Conservation (phyloP, 495 filamentous ascomycete genomes). For the Neurospora africana region DNA sequence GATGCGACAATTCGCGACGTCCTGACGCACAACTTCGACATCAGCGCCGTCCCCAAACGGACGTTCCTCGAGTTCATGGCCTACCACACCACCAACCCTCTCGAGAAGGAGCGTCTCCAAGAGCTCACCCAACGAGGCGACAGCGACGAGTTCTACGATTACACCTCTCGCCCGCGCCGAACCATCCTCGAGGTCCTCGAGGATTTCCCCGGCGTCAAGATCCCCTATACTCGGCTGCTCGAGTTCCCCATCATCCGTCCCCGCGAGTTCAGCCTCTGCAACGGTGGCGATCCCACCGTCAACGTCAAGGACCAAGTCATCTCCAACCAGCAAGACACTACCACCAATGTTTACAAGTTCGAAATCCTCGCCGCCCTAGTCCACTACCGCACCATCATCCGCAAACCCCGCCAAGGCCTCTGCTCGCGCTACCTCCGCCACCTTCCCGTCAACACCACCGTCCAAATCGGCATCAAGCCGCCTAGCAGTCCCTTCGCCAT, state of each 20-base stretch:
- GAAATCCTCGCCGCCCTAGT: constrained; percentile 85
- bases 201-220: constrained; percentile 75
- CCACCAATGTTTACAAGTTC: constrained; percentile 28
- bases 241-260: constrained; percentile 66
- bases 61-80: constrained; percentile 70
- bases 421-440: constrained; percentile 76
- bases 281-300: constrained; percentile 42
- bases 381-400: constrained; percentile 81
- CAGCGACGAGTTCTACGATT: constrained; percentile 89
- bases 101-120: constrained; percentile 67
- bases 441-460: constrained; percentile 43
- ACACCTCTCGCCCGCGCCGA: constrained; percentile 82
- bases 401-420: constrained; percentile 73
- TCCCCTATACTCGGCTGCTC: constrained; percentile 63
- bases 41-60: constrained; percentile 79
- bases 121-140: constrained; percentile 72
- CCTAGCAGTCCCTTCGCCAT: constrained; percentile 7
- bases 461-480: constrained; percentile 45
- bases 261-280: constrained; percentile 83
- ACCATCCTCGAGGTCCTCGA: constrained; percentile 85
- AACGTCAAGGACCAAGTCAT: not conserved
- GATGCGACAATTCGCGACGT: constrained; percentile 58
- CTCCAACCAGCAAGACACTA: not conserved
- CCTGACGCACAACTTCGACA: constrained; percentile 71
- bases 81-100: constrained; percentile 57